Evolutionary conservation across 2,329 filamentous ascomycete genomes (phyloP).

Genomic region (Paecilomyces fulvus): DNA sequence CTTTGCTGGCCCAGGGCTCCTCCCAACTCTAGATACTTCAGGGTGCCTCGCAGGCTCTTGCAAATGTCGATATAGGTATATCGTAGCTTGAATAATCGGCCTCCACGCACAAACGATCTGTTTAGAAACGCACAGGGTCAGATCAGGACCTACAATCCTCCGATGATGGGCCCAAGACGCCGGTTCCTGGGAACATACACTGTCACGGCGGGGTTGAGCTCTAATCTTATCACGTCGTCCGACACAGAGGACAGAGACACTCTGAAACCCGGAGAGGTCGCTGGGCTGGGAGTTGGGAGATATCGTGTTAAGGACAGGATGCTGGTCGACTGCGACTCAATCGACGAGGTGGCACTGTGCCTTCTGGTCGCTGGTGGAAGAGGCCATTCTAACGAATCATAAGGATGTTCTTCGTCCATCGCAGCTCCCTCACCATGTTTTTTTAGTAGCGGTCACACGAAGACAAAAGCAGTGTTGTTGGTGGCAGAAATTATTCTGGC

Average conservation of each 20-base stretch:
- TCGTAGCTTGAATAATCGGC: slow-evolving; percentile 31
- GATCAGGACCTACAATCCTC: not conserved
- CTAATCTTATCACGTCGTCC: slow-evolving; percentile 19
- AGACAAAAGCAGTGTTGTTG: not conserved
- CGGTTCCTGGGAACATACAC: slow-evolving; percentile 18
- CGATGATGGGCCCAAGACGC: no score
- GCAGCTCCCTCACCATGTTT: not conserved
- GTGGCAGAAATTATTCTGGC: not conserved
- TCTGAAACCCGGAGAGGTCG: slow-evolving; percentile 14
- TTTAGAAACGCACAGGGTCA: not conserved
- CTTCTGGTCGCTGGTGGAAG: slow-evolving; percentile 7
- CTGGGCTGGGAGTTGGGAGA: slow-evolving; percentile 19
- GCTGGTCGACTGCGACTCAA: slow-evolving; percentile 23
- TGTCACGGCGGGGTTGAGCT: slow-evolving; percentile 23
- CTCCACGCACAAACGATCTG: slow-evolving; percentile 32
- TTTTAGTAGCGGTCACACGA: not conserved
- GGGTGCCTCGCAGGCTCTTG: slow-evolving; percentile 27
- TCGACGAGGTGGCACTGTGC: slow-evolving; percentile 16
- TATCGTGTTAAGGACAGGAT: slow-evolving; percentile 18
- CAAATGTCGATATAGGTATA: slow-evolving; percentile 32
- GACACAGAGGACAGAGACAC: slow-evolving; percentile 12
- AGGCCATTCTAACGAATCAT: slow-evolving; percentile 23
- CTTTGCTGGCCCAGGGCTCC: slow-evolving; percentile 28
- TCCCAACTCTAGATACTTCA: slow-evolving; percentile 30
- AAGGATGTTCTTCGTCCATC: not conserved